Evolutionary conservation across 192 early-diverging fungal genomes (phyloP).

Genomic region (Coemansia sp.): DNA sequence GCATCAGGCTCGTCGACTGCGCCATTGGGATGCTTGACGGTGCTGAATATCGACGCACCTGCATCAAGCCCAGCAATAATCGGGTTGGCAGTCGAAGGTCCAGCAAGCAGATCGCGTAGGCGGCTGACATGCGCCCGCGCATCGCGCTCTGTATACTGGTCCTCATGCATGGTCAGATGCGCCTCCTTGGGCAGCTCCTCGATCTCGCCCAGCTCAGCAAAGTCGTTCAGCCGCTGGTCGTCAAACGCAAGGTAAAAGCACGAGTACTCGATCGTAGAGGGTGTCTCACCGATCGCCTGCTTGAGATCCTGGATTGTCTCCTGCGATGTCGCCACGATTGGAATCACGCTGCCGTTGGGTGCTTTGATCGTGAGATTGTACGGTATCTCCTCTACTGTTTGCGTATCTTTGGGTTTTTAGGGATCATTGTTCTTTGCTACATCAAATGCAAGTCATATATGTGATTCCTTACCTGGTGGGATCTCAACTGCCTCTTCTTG

Average conservation of each 20-base stretch:
- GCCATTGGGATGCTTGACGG: constrained; percentile 36
- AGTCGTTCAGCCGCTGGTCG: constrained; percentile 73
- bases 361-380: constrained; percentile 43
- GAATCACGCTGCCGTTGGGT: constrained; percentile 38
- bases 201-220: constrained; percentile 65
- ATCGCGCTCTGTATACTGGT: constrained; percentile 90
- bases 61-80: constrained; percentile 64
- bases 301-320: constrained; percentile 86
- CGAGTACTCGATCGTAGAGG: constrained; percentile 81
- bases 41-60: constrained; percentile 65
- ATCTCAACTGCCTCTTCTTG: neutral
- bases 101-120: constrained; percentile 79
- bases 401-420: too few species aligned
- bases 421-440: too few species aligned
- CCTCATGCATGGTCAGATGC: constrained; percentile 65
- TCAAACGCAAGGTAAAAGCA: constrained; percentile 84
- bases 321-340: constrained; percentile 57
- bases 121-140: constrained; percentile 86
- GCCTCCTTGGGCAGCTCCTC: constrained; percentile 63
- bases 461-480: neutral
- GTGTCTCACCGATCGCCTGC: constrained; percentile 81
- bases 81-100: constrained; percentile 53
- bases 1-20: constrained; percentile 2
- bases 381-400: constrained; percentile 34
- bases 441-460: neutral